Percentiles rank a stretch among this genome's conserved stretches.
These are phyloP conservation scores for Elsinoe fawcettii DNA, from an alignment of 2,329 filamentous ascomycete genomes.

Conservation along the genomic window DNA sequence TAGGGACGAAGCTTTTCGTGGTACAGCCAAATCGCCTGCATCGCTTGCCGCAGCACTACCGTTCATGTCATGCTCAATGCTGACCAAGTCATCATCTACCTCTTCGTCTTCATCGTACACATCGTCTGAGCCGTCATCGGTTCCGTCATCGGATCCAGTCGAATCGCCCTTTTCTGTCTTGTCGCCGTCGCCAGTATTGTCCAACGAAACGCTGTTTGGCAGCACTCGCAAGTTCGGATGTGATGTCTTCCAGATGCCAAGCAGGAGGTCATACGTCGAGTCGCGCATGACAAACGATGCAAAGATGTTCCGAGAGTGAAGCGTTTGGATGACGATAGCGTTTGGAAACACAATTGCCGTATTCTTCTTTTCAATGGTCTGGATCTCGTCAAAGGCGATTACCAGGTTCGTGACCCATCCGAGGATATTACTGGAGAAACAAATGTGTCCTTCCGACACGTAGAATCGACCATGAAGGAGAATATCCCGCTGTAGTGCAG, in stretches of 20 bases:
- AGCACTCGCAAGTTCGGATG: slow-evolving; percentile 89
- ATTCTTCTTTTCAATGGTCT: slow-evolving; percentile 92
- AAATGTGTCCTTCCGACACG: slow-evolving; percentile 93
- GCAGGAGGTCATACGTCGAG: slow-evolving; percentile 91
- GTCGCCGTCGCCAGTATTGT: slow-evolving; percentile 69
- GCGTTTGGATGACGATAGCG: slow-evolving; percentile 89
- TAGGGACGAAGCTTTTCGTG: slow-evolving; percentile 63
- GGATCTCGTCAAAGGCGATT: slow-evolving; percentile 96
- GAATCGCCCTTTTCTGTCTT: slow-evolving; percentile 82
- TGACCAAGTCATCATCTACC: slow-evolving; percentile 57
- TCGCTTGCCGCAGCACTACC: slow-evolving; percentile 50
- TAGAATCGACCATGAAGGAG: slow-evolving; percentile 89
- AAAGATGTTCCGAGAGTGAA: slow-evolving; percentile 93
- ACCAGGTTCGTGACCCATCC: slow-evolving; percentile 97
- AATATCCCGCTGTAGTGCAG: slow-evolving; percentile 90
- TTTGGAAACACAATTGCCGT: slow-evolving; percentile 96
- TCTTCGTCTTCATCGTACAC: slow-evolving; percentile 75
- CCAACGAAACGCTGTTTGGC: slow-evolving; percentile 76
- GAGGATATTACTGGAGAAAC: slow-evolving; percentile 97
- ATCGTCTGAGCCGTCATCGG: slow-evolving; percentile 60
- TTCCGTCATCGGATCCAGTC: slow-evolving; percentile 37
- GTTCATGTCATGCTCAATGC: slow-evolving; percentile 47
- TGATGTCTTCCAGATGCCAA: slow-evolving; percentile 97
- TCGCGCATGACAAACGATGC: slow-evolving; percentile 91
- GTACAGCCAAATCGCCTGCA: slow-evolving; percentile 39